Percentiles rank a stretch among this genome's conserved stretches.
Evolutionary conservation across 140 eudicot species (phyloP).

Genomic region (Ambrosia hybrid): DNA sequence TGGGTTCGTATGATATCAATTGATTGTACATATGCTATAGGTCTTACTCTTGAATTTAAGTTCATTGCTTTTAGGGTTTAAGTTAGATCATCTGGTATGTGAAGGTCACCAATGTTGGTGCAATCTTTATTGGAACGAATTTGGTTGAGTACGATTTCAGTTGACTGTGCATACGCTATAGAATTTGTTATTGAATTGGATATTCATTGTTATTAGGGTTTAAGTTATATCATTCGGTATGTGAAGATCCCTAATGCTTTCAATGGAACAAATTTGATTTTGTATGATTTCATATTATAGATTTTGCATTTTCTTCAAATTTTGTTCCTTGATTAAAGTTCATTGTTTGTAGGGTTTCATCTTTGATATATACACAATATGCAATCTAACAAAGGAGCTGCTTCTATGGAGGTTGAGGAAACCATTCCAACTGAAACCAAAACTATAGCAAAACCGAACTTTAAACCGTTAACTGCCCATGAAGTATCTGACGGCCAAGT

Average conservation of each 20-base stretch:
- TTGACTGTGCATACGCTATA: background rate
- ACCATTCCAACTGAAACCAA: slow-evolving; percentile 18
- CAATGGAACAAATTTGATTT: background rate
- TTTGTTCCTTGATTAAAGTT: background rate
- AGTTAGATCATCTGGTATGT: too few relatives aligned
- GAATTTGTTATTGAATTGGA: background rate
- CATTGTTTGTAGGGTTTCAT: background rate
- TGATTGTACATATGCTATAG: background rate
- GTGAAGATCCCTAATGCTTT: background rate
- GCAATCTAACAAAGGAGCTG: slow-evolving; percentile 36
- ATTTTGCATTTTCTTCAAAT: background rate
- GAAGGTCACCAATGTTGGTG: too few relatives aligned
- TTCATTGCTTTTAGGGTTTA: too few relatives aligned
- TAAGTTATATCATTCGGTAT: too few relatives aligned
- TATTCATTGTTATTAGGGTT: background rate
- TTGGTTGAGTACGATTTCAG: too few relatives aligned
- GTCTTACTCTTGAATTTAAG: too few relatives aligned
- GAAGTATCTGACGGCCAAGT: slow-evolving; percentile 74
- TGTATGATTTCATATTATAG: background rate
- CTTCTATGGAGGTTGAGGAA: slow-evolving; percentile 44
- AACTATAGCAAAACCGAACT: slow-evolving; percentile 51
- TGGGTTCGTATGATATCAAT: background rate
- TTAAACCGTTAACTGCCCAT: slow-evolving; percentile 63
- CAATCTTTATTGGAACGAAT: too few relatives aligned
- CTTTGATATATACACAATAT: slow-evolving; percentile 11